Evolutionary conservation across 2,329 filamentous ascomycete genomes (phyloP).

Genomic region (Gremmenia infestans): DNA sequence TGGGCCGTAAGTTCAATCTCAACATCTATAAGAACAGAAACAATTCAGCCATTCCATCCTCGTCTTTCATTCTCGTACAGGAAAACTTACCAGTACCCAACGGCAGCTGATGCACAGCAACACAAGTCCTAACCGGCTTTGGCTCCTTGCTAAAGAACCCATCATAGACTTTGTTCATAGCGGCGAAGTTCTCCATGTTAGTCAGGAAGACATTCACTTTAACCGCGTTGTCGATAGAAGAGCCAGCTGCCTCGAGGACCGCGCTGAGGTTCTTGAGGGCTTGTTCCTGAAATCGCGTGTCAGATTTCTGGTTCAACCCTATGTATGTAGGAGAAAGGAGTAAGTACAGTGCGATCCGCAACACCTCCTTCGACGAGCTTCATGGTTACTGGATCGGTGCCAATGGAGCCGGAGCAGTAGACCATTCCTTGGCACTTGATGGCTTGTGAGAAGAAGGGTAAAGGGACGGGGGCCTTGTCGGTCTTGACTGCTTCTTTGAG

Average conservation of each 20-base stretch:
- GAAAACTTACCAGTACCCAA: conserved; percentile 32
- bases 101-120: conserved; percentile 47
- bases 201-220: conserved; percentile 65
- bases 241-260: conserved; percentile 57
- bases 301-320: not conserved
- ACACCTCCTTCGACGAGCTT: conserved; percentile 53
- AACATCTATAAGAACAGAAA: conserved; percentile 33
- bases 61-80: not conserved
- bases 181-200: conserved; percentile 59
- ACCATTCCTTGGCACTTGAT: conserved; percentile 60
- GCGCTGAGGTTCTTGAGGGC: conserved; percentile 53
- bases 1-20: conserved; percentile 49
- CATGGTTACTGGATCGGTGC: conserved; percentile 49
- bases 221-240: conserved; percentile 54
- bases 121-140: conserved; percentile 46
- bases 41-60: not conserved
- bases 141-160: conserved; percentile 42
- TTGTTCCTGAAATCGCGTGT: conserved; percentile 38
- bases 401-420: conserved; percentile 64
- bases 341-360: conserved; percentile 46
- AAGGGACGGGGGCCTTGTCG: conserved; percentile 41
- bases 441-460: conserved; percentile 56
- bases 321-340: not conserved
- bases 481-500: conserved; percentile 26
- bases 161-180: conserved; percentile 52